Evolutionary conservation across 2,329 filamentous ascomycete species (phyloP), one percentile per base, ranked within the genome.

Genomic region (Hirsutella minnesotensis): DNA sequence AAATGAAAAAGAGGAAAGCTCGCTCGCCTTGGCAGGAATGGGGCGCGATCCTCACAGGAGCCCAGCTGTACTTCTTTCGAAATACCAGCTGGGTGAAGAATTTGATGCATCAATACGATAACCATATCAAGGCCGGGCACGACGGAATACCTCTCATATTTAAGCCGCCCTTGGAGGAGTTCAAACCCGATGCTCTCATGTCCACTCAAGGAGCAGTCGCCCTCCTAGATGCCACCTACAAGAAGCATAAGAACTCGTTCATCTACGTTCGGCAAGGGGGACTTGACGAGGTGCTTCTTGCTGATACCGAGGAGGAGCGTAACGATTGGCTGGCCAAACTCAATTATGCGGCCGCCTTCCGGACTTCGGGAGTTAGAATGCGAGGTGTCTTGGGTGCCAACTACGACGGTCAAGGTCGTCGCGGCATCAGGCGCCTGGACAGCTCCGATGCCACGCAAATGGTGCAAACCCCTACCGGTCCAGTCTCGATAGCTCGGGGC

Each of bases 21-120:
- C 77, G 90, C 36, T 95, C 90, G 10, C 90, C 92, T 2, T 98
- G 92, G 92, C 90, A 95, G 58, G 92, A 98, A 71, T 98, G 92
- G 92, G 92, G 92, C 41, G 92, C 88, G 20, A 84, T 98, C 45
- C 73, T 98, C 24, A 98, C 92, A 1, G 87, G 90, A n/a, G 94
- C 92, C 5, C 90, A 95, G 56, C 75, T 98, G 8, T 98, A 95
- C 61, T 87, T 98, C 61, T 98, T 96, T 67, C 82, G 86, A 45
- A 95, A 96, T 58, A 83, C 87, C 5, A 73, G 80, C 18, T 98
- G 92, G 90, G 80, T 94, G 29, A 96, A 95, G 62, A 84, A 76
- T 45, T 64, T 98, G 49, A 88, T 96, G 67, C 77, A 85, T 49
- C 92, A 98, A 58, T 82, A 90, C 57, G 88, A 95, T 38, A 70